Evolutionary conservation across 306 rosid genomes (phyloP).

Genomic region (Delonix regia): DNA sequence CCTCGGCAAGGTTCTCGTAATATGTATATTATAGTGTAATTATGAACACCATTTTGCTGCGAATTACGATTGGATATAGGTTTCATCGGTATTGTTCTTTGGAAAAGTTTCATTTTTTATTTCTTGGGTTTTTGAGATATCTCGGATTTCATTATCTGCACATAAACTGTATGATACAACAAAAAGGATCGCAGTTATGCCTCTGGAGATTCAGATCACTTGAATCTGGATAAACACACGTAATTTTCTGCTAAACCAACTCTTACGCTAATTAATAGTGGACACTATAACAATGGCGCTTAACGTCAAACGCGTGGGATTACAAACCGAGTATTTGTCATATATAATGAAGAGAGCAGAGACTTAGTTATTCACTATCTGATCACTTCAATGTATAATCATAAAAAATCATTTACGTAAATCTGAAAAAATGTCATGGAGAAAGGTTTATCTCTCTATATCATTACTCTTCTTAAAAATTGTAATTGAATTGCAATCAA

Average conservation of each 20-base stretch:
- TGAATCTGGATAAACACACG: not conserved
- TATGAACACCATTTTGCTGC: not conserved
- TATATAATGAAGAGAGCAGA: not conserved
- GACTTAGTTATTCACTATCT: too few species aligned
- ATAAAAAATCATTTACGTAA: too few species aligned
- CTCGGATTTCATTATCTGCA: not conserved
- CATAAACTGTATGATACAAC: not conserved
- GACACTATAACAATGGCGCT: not conserved
- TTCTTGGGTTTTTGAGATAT: not conserved
- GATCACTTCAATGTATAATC: too few species aligned
- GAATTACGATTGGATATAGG: not conserved
- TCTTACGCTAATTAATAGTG: not conserved
- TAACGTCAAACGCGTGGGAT: not conserved
- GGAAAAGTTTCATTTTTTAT: not conserved
- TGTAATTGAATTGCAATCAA: not conserved
- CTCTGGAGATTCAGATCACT: too few species aligned
- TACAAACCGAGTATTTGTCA: not conserved
- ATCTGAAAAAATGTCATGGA: too few species aligned
- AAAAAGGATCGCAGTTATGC: not conserved
- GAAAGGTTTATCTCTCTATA: too few species aligned
- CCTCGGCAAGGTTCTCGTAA: slow-evolving; percentile 55
- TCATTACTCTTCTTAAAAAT: too few species aligned
- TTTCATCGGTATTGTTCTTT: not conserved
- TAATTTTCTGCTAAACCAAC: not conserved
- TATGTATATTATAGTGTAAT: not conserved